Evolutionary conservation across 1,284 basidiomycete species (phyloP), one percentile per base, ranked within the genome.

Genomic region (Phylloboletellus chloephorus): DNA sequence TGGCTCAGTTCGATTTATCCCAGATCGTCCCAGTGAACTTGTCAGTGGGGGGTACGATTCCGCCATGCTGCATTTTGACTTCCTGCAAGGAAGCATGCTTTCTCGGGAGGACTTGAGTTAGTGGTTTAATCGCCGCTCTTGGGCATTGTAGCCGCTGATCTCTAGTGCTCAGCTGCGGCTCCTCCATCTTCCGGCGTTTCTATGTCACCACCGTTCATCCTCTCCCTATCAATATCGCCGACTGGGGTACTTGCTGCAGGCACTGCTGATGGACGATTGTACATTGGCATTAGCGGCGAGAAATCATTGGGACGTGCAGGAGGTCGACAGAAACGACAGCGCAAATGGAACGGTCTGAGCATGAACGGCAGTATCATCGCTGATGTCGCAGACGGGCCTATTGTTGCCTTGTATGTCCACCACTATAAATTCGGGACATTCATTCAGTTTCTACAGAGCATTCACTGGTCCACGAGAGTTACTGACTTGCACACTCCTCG

Each of bases 31-130:
- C 12, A 69, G 67, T 40, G 85, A 89, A 58, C 54, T 88, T 16
- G 69, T 89, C 25, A 87, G 82, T 48, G 83, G 77, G 6, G 86
- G 87, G 3, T 89, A 84, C 52, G 87, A 89, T 51, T 75, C 70
- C 31, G 64, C 70, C 3, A 52, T 89, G 19, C 56, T 85, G 10
- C 86, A 88, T 52, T 80, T 78, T 52, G 82, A 88, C 52, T 73
- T 71, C 47, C 52, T 55, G 8, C 75, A 76, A 60, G 72, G 76
- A n/a, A 74, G 64, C 12, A 39, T 76, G 3, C 62, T 86, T 29
- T 82, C 83, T 4, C 69, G 69, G 25, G 65, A 71, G 34, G 72
- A 80, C 52, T 68, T 88, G 34, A 53, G 86, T 86, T 46, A 23
- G 72, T 30, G 31, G 29, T 24, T 24, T n/a, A 38, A 23, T 43